A percentile compares a stretch with the other conserved stretches of the same genome.
These are phyloP conservation scores for Pseudogymnoascus sp. DNA, from an alignment of 2,329 filamentous ascomycete genomes.

Conservation along the genomic window DNA sequence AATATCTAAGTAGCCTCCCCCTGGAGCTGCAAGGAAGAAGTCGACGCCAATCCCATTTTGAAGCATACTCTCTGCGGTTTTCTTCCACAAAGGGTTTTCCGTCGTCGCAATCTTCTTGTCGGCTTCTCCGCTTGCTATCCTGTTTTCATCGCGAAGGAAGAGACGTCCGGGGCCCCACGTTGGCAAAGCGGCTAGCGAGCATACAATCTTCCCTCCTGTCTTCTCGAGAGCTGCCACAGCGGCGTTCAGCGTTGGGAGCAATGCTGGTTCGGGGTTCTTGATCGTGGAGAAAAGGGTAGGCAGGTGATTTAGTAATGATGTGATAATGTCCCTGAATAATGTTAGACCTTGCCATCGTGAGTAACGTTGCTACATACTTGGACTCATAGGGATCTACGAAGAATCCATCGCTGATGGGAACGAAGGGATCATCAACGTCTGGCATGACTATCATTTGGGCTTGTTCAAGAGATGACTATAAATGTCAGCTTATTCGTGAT, in stretches of 20 bases:
- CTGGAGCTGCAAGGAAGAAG: constrained; percentile 89
- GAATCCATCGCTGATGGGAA: constrained; percentile 82
- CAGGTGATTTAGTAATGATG: constrained; percentile 74
- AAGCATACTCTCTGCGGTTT: constrained; percentile 80
- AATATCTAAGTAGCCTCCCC: constrained; percentile 86
- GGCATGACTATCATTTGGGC: constrained; percentile 99
- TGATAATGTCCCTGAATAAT: constrained; percentile 61
- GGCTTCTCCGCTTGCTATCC: constrained; percentile 76
- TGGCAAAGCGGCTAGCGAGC: constrained; percentile 78
- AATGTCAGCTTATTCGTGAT: not conserved
- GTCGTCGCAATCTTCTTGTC: constrained; percentile 90
- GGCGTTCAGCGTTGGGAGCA: constrained; percentile 78
- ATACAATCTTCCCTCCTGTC: constrained; percentile 89
- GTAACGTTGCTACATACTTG: constrained; percentile 44
- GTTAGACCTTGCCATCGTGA: not conserved
- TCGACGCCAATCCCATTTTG: constrained; percentile 81
- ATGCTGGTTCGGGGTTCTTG: constrained; percentile 84
- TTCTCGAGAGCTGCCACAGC: constrained; percentile 75
- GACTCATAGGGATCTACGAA: constrained; percentile 94
- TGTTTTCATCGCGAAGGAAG: constrained; percentile 80
- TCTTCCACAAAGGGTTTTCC: constrained; percentile 83
- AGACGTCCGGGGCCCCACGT: constrained; percentile 86
- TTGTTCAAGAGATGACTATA: constrained; percentile 66
- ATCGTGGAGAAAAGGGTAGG: constrained; percentile 80
- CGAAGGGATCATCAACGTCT: constrained; percentile 92